phyloP scores from a whole-genome alignment of 2,329 filamentous ascomycete genomes.

The Oidium heveae region DNA sequence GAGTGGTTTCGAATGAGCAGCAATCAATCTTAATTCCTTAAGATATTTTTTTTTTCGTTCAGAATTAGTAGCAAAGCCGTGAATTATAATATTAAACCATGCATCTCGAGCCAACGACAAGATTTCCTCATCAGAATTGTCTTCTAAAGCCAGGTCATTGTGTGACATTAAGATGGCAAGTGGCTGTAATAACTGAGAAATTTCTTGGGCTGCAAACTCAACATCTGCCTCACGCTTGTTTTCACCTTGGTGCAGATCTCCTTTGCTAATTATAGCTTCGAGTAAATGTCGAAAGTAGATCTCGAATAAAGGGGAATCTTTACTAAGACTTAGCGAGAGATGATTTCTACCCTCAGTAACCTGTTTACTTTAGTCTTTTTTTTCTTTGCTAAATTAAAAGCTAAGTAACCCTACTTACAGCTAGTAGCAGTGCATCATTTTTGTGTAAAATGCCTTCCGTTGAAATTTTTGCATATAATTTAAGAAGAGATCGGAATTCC shows the following conservation, averaged over 20 bases:
- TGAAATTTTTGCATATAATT: conserved; percentile 53
- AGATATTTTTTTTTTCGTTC: conserved; percentile 46
- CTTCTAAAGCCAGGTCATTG: conserved; percentile 25
- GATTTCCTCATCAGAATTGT: conserved; percentile 36
- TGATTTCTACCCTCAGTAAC: conserved; percentile 56
- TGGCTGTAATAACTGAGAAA: conserved; percentile 65
- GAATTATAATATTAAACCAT: conserved; percentile 95
- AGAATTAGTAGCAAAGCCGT: conserved; percentile 61
- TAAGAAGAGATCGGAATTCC: conserved; percentile 68
- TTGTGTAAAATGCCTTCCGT: conserved; percentile 48
- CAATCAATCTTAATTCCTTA: conserved; percentile 59
- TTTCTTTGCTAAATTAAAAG: not conserved
- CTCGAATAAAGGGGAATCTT: conserved; percentile 50
- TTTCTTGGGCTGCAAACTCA: conserved; percentile 63
- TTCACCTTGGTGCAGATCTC: conserved; percentile 54
- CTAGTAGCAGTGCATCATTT: conserved; percentile 39
- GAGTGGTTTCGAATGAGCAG: conserved; percentile 64
- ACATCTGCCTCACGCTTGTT: conserved; percentile 54
- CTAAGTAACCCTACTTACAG: conserved; percentile 28
- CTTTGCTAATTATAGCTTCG: conserved; percentile 71
- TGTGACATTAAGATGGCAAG: conserved; percentile 62
- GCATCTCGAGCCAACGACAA: conserved; percentile 61
- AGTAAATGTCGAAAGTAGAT: conserved; percentile 67
- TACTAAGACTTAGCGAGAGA: conserved; percentile 44
- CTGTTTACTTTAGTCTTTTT: conserved; percentile 14